A percentile compares a stretch with the other conserved stretches of the same genome.
These are phyloP conservation scores for Ceratobasidium sp. DNA, from an alignment of 1,284 basidiomycete genomes.

Conservation along the genomic window DNA sequence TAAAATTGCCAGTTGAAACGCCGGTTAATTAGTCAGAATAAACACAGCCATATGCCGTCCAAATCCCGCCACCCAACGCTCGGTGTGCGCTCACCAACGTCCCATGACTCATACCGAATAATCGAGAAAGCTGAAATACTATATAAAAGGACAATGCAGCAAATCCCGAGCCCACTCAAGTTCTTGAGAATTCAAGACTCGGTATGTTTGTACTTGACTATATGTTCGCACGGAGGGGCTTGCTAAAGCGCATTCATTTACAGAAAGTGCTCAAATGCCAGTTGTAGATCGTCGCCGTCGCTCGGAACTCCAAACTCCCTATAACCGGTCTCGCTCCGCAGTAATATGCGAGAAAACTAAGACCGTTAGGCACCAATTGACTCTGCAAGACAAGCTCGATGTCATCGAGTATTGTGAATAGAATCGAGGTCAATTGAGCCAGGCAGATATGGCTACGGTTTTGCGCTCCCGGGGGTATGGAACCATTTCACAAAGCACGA, in stretches of 20 bases:
- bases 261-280: no score
- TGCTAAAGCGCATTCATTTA: no score
- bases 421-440: neutral
- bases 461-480: neutral
- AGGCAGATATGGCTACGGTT: neutral
- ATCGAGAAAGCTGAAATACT: neutral
- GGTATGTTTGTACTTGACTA: no score
- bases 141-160: neutral
- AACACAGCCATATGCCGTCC: neutral
- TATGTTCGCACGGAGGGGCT: no score
- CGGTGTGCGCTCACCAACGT: neutral
- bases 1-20: conserved; percentile 1
- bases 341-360: neutral
- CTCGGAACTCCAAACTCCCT: no score
- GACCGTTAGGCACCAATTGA: neutral
- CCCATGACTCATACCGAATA: neutral
- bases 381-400: conserved; percentile 9
- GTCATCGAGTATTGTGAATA: conserved; percentile 10
- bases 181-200: no score
- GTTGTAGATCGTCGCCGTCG: no score
- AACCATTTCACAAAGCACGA: neutral
- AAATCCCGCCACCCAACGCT: neutral
- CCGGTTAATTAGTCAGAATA: neutral
- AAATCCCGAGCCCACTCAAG: no score
- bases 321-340: neutral